phyloP scores from a whole-genome alignment of 345 rosid species.

The Carallia brachiata region DNA sequence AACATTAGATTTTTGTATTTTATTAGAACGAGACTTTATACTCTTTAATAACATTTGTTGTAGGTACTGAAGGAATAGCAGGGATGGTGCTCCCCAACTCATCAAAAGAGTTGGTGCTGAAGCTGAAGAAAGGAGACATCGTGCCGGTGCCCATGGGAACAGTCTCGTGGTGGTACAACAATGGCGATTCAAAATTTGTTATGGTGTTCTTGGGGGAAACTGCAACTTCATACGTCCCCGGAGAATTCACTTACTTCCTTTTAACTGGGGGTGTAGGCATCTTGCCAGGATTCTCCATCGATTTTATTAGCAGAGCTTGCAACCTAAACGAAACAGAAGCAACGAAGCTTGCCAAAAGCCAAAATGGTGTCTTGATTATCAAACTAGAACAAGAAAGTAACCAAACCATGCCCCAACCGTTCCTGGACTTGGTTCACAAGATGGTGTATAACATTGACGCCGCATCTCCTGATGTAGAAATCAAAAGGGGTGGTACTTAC shows the following conservation, averaged over 20 bases:
- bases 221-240: slow-evolving; percentile 18
- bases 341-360: slow-evolving; percentile 16
- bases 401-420: slow-evolving; percentile 3
- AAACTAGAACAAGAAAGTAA: slow-evolving; percentile 20
- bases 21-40: too few species aligned
- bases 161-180: slow-evolving; percentile 43
- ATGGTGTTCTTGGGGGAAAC: slow-evolving; percentile 33
- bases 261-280: slow-evolving; percentile 20
- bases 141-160: slow-evolving; percentile 26
- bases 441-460: slow-evolving; percentile 15
- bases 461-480: slow-evolving; percentile 10
- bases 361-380: slow-evolving; percentile 15
- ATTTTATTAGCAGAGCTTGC: slow-evolving; percentile 18
- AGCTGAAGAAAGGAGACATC: slow-evolving; percentile 27
- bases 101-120: slow-evolving; percentile 14
- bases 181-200: slow-evolving; percentile 21
- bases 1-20: too few species aligned
- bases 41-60: too few species aligned
- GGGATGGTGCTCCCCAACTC: slow-evolving; percentile 23
- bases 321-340: slow-evolving; percentile 14
- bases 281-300: slow-evolving; percentile 28
- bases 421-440: background rate
- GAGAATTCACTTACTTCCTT: slow-evolving; percentile 33
- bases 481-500: slow-evolving; percentile 19
- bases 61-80: slow-evolving; percentile 25